These are phyloP conservation scores for Thraustochytrium sp. DNA, from an alignment of 352 stramenopile species.

Conservation along the genomic window DNA sequence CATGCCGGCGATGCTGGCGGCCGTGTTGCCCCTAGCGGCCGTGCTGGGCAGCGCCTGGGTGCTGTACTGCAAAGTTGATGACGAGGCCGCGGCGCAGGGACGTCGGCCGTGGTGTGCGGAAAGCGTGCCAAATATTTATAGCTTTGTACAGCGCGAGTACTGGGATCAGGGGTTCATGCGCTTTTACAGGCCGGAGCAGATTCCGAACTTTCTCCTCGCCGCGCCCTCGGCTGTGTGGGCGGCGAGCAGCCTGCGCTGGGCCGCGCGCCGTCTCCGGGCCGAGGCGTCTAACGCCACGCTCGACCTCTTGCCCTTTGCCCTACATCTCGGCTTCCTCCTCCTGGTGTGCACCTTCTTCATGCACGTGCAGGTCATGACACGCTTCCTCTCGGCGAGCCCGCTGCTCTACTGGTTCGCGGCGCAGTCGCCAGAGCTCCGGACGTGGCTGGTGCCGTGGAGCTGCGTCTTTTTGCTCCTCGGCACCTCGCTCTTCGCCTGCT, in stretches of 20 bases:
- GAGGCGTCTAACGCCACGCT: background rate
- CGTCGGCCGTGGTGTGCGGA: conserved; percentile 66
- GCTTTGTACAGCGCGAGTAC: conserved; percentile 86
- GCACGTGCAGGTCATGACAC: conserved; percentile 76
- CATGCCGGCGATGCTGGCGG: background rate
- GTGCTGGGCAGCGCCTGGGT: background rate
- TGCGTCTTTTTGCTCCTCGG: background rate
- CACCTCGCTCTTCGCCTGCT: background rate
- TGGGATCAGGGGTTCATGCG: conserved; percentile 87
- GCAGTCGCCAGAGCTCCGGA: background rate
- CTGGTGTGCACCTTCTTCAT: conserved; percentile 68
- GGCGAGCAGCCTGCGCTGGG: conserved; percentile 53
- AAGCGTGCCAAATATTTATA: conserved; percentile 78
- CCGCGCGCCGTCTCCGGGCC: no score
- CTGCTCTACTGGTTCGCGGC: conserved; percentile 65
- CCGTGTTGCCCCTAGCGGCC: background rate
- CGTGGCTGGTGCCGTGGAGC: background rate
- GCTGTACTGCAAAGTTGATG: background rate
- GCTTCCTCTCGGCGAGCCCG: conserved; percentile 65
- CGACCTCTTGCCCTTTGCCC: conserved; percentile 56
- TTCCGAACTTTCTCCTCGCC: conserved; percentile 88
- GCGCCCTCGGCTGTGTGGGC: conserved; percentile 71
- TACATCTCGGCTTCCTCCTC: conserved; percentile 66
- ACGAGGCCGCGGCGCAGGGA: background rate
- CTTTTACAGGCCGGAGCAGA: conserved; percentile 86